Conservation (phyloP, 1,284 basidiomycete species). For the Austroboletus novae-zelandiae region DNA sequence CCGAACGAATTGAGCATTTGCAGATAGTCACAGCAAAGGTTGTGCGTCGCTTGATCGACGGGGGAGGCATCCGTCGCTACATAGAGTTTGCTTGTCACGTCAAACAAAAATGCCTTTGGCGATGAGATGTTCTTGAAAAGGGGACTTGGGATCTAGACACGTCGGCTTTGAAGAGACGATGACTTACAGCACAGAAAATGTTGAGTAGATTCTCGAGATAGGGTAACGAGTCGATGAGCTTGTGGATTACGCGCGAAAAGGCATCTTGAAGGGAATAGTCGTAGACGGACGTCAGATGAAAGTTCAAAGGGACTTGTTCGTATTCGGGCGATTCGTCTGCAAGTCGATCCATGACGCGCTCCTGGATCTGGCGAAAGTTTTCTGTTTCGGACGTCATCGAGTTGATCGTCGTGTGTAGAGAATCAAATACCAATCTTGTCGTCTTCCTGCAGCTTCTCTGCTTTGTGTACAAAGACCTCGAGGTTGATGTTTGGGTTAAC, state of each 20-base stretch:
- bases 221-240: slow-evolving; percentile 65
- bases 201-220: slow-evolving; percentile 82
- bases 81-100: slow-evolving; percentile 82
- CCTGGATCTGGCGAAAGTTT: slow-evolving; percentile 85
- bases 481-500: slow-evolving; percentile 80
- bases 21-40: slow-evolving; percentile 89
- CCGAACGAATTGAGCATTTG: slow-evolving; percentile 86
- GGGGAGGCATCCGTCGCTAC: slow-evolving; percentile 92
- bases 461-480: slow-evolving; percentile 96
- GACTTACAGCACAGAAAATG: slow-evolving; percentile 72
- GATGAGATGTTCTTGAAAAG: slow-evolving; percentile 76
- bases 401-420: background rate
- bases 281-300: slow-evolving; percentile 87
- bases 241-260: slow-evolving; percentile 79
- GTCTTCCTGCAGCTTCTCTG: slow-evolving; percentile 89
- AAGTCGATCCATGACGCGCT: slow-evolving; percentile 80
- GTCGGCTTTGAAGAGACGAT: background rate
- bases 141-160: background rate
- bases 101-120: slow-evolving; percentile 92
- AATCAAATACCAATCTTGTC: slow-evolving; percentile 76
- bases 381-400: slow-evolving; percentile 46
- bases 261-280: slow-evolving; percentile 88
- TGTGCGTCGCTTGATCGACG: slow-evolving; percentile 85
- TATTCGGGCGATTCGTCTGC: slow-evolving; percentile 69
- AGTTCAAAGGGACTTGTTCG: slow-evolving; percentile 71